phyloP scores from a whole-genome alignment of 768 basidiomycete genomes.

The Chlorophyllum brunneum region DNA sequence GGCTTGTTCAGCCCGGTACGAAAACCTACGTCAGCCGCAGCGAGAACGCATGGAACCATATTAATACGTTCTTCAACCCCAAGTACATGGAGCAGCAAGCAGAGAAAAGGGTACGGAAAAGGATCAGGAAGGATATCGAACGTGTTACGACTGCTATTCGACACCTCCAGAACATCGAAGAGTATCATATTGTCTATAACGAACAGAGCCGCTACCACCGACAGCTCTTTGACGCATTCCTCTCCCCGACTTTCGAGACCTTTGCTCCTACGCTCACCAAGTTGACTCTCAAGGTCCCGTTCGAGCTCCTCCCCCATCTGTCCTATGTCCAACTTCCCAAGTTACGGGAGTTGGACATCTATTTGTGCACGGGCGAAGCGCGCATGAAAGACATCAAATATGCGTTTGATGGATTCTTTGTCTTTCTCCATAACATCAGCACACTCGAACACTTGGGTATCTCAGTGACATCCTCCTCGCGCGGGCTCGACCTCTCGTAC shows the following conservation, averaged over 20 bases:
- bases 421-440: conserved; percentile 39
- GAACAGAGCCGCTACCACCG: conserved; percentile 28
- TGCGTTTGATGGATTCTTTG: conserved; percentile 36
- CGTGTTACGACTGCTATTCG: conserved; percentile 29
- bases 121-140: conserved; percentile 32
- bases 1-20: conserved; percentile 33
- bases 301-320: conserved; percentile 29
- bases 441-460: conserved; percentile 35
- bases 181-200: conserved; percentile 40
- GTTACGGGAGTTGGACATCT: conserved; percentile 32
- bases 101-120: conserved; percentile 30
- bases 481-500: conserved; percentile 33
- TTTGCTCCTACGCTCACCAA: conserved; percentile 29
- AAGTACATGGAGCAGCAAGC: conserved; percentile 26
- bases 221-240: conserved; percentile 34
- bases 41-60: conserved; percentile 24
- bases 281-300: conserved; percentile 37
- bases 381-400: conserved; percentile 27
- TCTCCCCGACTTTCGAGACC: conserved; percentile 28
- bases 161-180: conserved; percentile 28
- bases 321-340: conserved; percentile 29
- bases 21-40: conserved; percentile 27
- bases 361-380: conserved; percentile 30
- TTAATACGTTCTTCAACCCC: conserved; percentile 26
- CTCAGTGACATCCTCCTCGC: conserved; percentile 30